Conservation (phyloP, 768 basidiomycete genomes). For the Lactarius evosmus region DNA sequence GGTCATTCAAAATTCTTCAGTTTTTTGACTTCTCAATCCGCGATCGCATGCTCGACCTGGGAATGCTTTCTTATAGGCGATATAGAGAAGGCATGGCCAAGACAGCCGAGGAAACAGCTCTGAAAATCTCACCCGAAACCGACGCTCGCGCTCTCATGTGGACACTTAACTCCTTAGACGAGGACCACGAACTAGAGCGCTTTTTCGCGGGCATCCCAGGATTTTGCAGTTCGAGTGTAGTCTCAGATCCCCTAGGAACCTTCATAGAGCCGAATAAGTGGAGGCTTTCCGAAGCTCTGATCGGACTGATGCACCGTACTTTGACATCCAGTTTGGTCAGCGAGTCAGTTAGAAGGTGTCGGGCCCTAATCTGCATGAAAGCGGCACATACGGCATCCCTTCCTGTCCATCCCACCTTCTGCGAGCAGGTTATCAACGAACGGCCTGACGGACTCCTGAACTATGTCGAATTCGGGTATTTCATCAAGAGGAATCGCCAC, state of each 20-base stretch:
- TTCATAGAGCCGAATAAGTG: not conserved
- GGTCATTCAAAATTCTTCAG: too few relatives aligned
- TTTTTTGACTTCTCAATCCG: too few relatives aligned
- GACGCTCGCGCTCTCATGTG: not conserved
- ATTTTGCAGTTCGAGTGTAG: not conserved
- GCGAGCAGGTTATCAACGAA: not conserved
- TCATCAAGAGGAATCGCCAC: not conserved
- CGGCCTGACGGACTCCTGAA: not conserved
- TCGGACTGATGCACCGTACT: not conserved
- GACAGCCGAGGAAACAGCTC: not conserved
- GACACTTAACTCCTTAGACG: not conserved
- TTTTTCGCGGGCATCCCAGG: constrained; percentile 11
- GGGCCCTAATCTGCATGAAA: not conserved
- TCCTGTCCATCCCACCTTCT: not conserved
- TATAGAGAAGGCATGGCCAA: not conserved
- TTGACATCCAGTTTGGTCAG: not conserved
- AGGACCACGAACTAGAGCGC: constrained; percentile 1
- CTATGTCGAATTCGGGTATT: not conserved
- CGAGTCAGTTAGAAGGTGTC: not conserved
- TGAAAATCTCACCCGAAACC: not conserved
- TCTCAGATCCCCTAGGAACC: not conserved
- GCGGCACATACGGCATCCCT: not conserved
- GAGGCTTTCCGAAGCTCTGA: not conserved
- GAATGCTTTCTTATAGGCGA: not conserved
- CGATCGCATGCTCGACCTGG: too few relatives aligned